Percentiles rank a stretch among this genome's conserved stretches.
Conservation (phyloP, 148 eudicot species). For the Heliamphora exappendiculata region DNA sequence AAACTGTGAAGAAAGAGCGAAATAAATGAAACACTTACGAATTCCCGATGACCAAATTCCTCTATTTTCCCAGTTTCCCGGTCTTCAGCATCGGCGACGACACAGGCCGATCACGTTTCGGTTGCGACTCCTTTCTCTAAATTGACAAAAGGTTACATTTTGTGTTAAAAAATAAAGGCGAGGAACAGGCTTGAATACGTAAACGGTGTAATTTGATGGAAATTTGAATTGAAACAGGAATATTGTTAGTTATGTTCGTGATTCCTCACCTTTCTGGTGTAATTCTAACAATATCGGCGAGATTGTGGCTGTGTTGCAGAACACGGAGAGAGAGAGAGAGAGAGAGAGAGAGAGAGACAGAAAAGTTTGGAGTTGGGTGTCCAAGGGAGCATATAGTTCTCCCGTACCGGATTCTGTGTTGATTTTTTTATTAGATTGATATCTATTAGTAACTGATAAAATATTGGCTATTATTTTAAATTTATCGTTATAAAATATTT, state of each 20-base stretch:
- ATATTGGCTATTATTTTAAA: too few species aligned
- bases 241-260: not conserved
- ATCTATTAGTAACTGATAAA: too few species aligned
- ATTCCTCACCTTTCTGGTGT: not conserved
- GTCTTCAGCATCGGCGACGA: not conserved
- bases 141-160: not conserved
- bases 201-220: not conserved
- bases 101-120: not conserved
- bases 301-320: not conserved
- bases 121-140: not conserved
- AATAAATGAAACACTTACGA: not conserved
- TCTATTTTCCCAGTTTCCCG: not conserved
- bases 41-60: not conserved
- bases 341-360: conserved; percentile 1
- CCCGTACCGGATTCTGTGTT: too few species aligned
- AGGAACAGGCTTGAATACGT: not conserved
- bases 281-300: not conserved
- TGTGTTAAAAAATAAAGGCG: not conserved
- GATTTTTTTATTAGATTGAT: too few species aligned
- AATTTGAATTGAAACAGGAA: not conserved
- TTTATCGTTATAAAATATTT: too few species aligned
- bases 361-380: too few species aligned
- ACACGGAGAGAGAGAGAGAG: not conserved
- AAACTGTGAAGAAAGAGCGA: not conserved
- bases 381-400: too few species aligned